phyloP scores from a whole-genome alignment of 1,284 basidiomycete genomes.

The Sutorius eximius region DNA sequence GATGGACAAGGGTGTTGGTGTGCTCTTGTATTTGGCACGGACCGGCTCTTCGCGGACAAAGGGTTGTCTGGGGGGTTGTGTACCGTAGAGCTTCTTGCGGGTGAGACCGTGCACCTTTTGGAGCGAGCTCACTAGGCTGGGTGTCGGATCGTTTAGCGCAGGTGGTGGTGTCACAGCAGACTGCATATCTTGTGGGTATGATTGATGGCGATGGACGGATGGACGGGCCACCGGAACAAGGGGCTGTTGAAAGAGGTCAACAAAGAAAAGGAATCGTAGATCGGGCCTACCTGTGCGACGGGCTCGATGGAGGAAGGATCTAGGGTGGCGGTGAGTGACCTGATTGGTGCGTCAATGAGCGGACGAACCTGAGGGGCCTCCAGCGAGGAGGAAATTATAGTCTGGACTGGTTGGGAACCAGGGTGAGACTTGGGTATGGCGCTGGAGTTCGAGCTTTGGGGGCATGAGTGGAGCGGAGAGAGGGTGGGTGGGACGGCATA shows the following conservation, averaged over 20 bases:
- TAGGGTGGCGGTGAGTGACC: neutral
- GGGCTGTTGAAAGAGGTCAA: constrained; percentile 19
- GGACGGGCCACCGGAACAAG: constrained; percentile 24
- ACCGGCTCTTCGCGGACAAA: constrained; percentile 51
- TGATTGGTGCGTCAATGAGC: neutral
- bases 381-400: constrained; percentile 39
- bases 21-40: constrained; percentile 33
- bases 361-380: constrained; percentile 19
- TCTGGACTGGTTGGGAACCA: constrained; percentile 42
- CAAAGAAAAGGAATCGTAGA: neutral
- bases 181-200: constrained; percentile 31
- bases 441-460: constrained; percentile 44
- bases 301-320: constrained; percentile 5
- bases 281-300: constrained; percentile 17
- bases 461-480: constrained; percentile 10
- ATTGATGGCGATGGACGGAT: constrained; percentile 31
- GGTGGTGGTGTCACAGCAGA: constrained; percentile 6
- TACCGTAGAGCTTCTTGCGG: constrained; percentile 62
- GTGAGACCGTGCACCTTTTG: constrained; percentile 61
- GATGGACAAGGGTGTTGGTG: constrained; percentile 33
- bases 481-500: constrained; percentile 34
- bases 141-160: constrained; percentile 19
- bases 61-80: constrained; percentile 46
- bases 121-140: constrained; percentile 52
- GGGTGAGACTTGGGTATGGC: constrained; percentile 32